Percentiles rank a stretch among this genome's conserved stretches.
Evolutionary conservation across 2,329 filamentous ascomycete species (phyloP).

Genomic region (Penicillium sp.): DNA sequence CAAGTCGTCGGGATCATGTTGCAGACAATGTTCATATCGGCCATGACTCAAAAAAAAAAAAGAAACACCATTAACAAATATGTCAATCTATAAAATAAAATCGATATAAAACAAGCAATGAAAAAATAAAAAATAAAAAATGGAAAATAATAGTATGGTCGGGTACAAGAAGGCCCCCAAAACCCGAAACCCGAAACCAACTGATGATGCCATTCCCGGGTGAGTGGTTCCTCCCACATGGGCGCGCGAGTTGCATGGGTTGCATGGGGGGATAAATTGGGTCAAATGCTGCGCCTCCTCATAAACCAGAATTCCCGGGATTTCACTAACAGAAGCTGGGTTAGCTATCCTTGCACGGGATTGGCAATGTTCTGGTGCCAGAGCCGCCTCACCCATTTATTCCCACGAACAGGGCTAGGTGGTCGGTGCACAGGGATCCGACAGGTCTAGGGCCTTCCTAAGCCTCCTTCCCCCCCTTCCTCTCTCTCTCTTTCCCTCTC

Average conservation of each 20-base stretch:
- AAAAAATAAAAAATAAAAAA: not conserved
- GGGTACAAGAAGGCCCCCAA: not conserved
- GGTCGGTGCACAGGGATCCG: not conserved
- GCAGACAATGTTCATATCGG: not conserved
- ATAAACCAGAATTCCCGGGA: not conserved
- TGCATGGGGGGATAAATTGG: too few species aligned
- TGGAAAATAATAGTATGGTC: not conserved
- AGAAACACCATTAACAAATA: too few species aligned
- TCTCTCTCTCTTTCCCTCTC: too few species aligned
- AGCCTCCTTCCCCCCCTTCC: too few species aligned
- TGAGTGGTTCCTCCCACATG: not conserved
- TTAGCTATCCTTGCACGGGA: not conserved
- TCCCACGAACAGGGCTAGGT: too few species aligned
- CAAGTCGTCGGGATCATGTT: not conserved
- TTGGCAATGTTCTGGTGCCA: not conserved
- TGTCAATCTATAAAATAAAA: too few species aligned
- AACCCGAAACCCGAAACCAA: not conserved
- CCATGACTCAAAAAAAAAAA: not conserved
- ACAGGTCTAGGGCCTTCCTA: not conserved
- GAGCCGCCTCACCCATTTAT: not conserved
- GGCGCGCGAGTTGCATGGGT: not conserved
- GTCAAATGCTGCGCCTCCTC: conserved; percentile 1
- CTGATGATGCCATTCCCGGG: not conserved
- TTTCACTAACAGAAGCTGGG: too few species aligned
- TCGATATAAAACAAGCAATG: too few species aligned